Evolutionary conservation across 2,329 filamentous ascomycete species (phyloP).

Genomic region (Sphaerulina vaccinii): DNA sequence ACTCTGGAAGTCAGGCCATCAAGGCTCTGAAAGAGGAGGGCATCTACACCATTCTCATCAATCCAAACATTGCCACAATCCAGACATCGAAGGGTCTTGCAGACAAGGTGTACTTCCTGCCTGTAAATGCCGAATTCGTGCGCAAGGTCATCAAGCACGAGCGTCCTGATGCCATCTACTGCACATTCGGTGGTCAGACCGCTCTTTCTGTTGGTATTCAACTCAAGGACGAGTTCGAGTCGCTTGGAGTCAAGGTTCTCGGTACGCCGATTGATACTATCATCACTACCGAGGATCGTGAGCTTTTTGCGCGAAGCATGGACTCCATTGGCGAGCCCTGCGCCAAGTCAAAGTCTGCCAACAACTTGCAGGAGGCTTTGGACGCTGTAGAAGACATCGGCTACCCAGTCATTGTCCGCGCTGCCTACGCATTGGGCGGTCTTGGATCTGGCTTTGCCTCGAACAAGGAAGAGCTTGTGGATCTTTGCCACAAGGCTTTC

Average conservation of each 20-base stretch:
- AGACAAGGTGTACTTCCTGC: slow-evolving; percentile 98
- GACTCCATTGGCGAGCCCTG: slow-evolving; percentile 97
- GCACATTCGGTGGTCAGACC: slow-evolving; percentile 96
- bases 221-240: slow-evolving; percentile 94
- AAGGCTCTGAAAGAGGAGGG: slow-evolving; percentile 97
- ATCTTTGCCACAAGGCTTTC: slow-evolving; percentile 91
- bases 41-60: slow-evolving; percentile 97
- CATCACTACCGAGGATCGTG: slow-evolving; percentile 96
- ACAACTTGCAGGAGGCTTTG: slow-evolving; percentile 82
- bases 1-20: slow-evolving; percentile 97
- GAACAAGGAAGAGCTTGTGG: slow-evolving; percentile 75
- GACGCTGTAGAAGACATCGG: slow-evolving; percentile 86
- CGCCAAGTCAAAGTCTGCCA: slow-evolving; percentile 93
- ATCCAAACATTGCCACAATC: slow-evolving; percentile 98
- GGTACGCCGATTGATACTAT: slow-evolving; percentile 97
- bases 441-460: slow-evolving; percentile 94
- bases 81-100: slow-evolving; percentile 97
- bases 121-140: slow-evolving; percentile 94
- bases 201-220: slow-evolving; percentile 95
- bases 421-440: slow-evolving; percentile 92
- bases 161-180: slow-evolving; percentile 92
- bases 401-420: slow-evolving; percentile 94
- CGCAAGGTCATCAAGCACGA: slow-evolving; percentile 96
- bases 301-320: slow-evolving; percentile 97
- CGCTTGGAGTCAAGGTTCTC: slow-evolving; percentile 86